Conservation (phyloP, 2,329 filamentous ascomycete genomes). For the Colletotrichum salicis region DNA sequence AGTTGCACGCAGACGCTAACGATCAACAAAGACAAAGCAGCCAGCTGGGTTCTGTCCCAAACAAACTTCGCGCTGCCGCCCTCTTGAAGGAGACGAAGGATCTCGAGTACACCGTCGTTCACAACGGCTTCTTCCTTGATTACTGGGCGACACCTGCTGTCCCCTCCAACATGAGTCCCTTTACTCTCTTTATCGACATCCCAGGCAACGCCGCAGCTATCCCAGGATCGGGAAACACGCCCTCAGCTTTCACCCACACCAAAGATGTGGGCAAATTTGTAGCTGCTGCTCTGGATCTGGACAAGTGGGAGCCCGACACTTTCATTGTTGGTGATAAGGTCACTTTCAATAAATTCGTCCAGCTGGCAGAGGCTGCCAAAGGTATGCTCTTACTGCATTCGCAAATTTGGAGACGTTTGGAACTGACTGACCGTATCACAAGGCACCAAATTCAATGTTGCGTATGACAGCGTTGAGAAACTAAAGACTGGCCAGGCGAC, state of each 20-base stretch:
- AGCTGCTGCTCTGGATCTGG: slow-evolving; percentile 50
- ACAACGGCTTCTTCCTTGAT: slow-evolving; percentile 58
- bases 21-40: not conserved
- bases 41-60: slow-evolving; percentile 9
- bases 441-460: slow-evolving; percentile 49
- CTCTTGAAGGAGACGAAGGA: slow-evolving; percentile 43
- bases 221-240: slow-evolving; percentile 58
- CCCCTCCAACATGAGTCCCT: slow-evolving; percentile 50
- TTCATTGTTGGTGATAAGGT: slow-evolving; percentile 52
- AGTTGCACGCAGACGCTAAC: not conserved
- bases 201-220: slow-evolving; percentile 56
- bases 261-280: slow-evolving; percentile 60
- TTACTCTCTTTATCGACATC: slow-evolving; percentile 56
- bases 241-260: slow-evolving; percentile 59
- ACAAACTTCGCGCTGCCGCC: slow-evolving; percentile 32
- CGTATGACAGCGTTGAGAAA: slow-evolving; percentile 45
- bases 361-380: slow-evolving; percentile 48
- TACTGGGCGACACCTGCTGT: slow-evolving; percentile 53
- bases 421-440: not conserved
- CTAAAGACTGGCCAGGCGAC: slow-evolving; percentile 48
- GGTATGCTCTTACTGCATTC: slow-evolving; percentile 39
- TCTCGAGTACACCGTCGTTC: slow-evolving; percentile 51
- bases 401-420: no score
- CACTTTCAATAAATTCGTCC: slow-evolving; percentile 57
- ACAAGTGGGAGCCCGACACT: slow-evolving; percentile 54